Evolutionary conservation across 345 rosid species (phyloP).

Genomic region (Eucalyptus pauciflora): DNA sequence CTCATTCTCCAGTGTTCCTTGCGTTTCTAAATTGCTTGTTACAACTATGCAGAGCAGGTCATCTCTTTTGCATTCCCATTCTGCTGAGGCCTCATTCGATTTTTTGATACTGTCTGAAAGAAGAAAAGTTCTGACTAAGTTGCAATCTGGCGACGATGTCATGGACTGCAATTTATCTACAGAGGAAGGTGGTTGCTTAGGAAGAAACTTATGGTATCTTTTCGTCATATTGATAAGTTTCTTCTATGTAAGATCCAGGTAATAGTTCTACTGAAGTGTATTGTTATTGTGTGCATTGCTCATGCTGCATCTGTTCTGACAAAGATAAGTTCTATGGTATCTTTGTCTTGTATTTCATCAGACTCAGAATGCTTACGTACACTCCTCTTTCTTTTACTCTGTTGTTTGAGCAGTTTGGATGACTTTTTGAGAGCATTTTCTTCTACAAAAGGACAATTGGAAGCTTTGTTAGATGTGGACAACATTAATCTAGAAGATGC

Average conservation of each 20-base stretch:
- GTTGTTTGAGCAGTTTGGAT: conserved; percentile 31
- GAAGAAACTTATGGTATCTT: conserved; percentile 44
- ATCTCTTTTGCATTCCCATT: conserved; percentile 21
- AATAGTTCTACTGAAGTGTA: neutral
- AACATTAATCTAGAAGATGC: conserved; percentile 31
- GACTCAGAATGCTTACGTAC: neutral
- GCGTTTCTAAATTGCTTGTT: conserved; percentile 11
- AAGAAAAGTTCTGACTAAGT: neutral
- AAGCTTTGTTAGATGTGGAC: conserved; percentile 33
- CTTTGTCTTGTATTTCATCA: neutral
- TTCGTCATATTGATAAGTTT: conserved; percentile 56
- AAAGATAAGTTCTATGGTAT: neutral
- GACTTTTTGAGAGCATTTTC: conserved; percentile 58
- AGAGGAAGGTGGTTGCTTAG: conserved; percentile 11
- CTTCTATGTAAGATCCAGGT: conserved; percentile 70
- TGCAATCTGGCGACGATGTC: neutral
- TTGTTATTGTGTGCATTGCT: neutral
- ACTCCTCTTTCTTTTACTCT: neutral
- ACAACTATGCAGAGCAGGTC: conserved; percentile 64
- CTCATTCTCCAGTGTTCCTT: neutral
- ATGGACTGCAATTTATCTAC: conserved; percentile 4
- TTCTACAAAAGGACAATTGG: conserved; percentile 50
- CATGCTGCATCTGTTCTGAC: neutral
- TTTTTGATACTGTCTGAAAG: conserved; percentile 47
- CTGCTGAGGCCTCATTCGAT: conserved; percentile 36